A percentile compares a stretch with the other conserved stretches of the same genome.
phyloP scores from a whole-genome alignment of 352 stramenopile genomes.

The Elongisporangium senticosum region DNA sequence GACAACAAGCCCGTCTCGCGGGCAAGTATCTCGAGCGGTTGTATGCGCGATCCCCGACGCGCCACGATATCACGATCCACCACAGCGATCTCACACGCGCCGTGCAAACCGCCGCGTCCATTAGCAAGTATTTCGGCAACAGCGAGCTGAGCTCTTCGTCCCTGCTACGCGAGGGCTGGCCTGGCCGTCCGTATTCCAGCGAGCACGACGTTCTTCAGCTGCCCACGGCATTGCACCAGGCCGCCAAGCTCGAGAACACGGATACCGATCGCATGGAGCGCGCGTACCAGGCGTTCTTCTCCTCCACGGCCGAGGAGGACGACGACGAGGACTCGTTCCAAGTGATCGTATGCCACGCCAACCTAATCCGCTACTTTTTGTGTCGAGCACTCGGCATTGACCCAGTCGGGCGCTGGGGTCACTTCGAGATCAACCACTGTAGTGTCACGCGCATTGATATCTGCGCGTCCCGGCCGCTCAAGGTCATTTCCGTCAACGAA shows the following conservation, averaged over 20 bases:
- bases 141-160: constrained; percentile 31
- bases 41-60: constrained; percentile 44
- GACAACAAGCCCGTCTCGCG: constrained; percentile 63
- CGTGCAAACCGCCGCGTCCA: constrained; percentile 64
- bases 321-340: constrained; percentile 52
- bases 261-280: constrained; percentile 60
- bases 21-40: constrained; percentile 60
- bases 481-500: constrained; percentile 76
- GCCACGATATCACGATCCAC: constrained; percentile 52
- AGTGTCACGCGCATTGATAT: constrained; percentile 74
- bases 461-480: constrained; percentile 55
- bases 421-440: constrained; percentile 86
- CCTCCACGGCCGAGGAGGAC: constrained; percentile 22
- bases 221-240: background rate
- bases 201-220: constrained; percentile 12
- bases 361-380: constrained; percentile 80
- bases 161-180: constrained; percentile 74
- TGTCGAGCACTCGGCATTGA: constrained; percentile 64
- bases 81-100: constrained; percentile 76
- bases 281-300: constrained; percentile 51
- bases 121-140: constrained; percentile 43
- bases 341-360: constrained; percentile 79
- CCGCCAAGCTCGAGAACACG: constrained; percentile 23
- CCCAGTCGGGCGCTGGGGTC: constrained; percentile 54
- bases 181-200: constrained; percentile 52